A percentile compares a stretch with the other conserved stretches of the same genome.
Conservation (phyloP, 129 eudicot genomes). For the Flaveria trinervia region DNA sequence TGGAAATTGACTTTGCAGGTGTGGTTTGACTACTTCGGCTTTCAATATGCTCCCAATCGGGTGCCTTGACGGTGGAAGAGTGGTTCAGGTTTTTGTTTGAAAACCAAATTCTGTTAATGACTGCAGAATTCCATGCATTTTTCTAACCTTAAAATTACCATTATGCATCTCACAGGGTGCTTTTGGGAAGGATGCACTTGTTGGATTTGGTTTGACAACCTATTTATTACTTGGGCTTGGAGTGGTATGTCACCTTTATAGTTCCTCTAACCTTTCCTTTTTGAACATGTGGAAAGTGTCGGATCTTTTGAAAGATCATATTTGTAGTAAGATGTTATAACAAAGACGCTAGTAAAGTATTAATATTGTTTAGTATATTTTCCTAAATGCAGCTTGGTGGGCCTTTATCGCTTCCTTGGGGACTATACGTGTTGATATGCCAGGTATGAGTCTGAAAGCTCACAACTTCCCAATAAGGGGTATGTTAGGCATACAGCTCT, state of each 20-base stretch:
- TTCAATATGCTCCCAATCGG: constrained; percentile 97
- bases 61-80: constrained; percentile 99
- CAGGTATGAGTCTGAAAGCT: constrained; percentile 54
- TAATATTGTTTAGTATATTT: constrained; percentile 3
- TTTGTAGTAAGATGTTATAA: constrained; percentile 9
- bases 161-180: constrained; percentile 72
- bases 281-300: not conserved
- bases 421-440: constrained; percentile 86
- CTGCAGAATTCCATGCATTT: not conserved
- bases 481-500: not conserved
- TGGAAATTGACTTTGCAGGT: constrained; percentile 51
- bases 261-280: not conserved
- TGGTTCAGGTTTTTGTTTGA: constrained; percentile 66
- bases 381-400: constrained; percentile 73
- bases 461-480: not conserved
- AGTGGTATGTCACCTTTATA: constrained; percentile 57
- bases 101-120: constrained; percentile 3
- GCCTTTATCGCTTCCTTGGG: constrained; percentile 98
- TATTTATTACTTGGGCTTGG: constrained; percentile 87
- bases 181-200: constrained; percentile 72
- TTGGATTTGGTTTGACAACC: constrained; percentile 79
- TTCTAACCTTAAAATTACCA: constrained; percentile 17
- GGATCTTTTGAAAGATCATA: not conserved
- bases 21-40: constrained; percentile 96
- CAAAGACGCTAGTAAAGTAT: not conserved